phyloP scores from a whole-genome alignment of 2,329 filamentous ascomycete genomes.

The Phialophora expanda region DNA sequence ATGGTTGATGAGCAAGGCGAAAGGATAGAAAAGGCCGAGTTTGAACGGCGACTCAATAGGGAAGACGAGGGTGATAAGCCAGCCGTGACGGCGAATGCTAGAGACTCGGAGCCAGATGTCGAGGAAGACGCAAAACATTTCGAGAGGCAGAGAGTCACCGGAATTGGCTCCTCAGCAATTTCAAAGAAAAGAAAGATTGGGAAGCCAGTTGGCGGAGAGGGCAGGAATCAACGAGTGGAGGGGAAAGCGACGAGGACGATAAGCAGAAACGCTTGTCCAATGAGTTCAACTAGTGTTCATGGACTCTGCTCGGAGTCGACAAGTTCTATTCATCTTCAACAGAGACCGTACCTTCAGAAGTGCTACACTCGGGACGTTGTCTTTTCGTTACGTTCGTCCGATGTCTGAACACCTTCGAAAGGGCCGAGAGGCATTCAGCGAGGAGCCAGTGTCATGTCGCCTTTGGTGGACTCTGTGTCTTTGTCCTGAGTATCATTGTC shows the following conservation, averaged over 20 bases:
- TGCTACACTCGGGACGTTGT: too few species aligned
- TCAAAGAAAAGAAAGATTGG: slow-evolving; percentile 37
- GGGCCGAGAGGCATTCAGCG: too few species aligned
- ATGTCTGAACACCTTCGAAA: too few species aligned
- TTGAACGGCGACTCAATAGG: slow-evolving; percentile 31
- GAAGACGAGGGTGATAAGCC: slow-evolving; percentile 2
- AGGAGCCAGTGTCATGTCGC: too few species aligned
- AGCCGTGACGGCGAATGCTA: neutral
- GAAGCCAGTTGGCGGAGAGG: slow-evolving; percentile 35
- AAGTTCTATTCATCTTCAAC: too few species aligned
- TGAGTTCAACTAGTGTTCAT: too few species aligned
- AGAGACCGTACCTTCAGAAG: too few species aligned
- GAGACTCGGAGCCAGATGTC: neutral
- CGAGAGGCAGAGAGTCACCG: slow-evolving; percentile 32
- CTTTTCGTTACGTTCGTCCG: too few species aligned
- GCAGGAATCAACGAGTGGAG: slow-evolving; percentile 14
- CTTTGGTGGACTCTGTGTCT: too few species aligned
- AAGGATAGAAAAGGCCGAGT: slow-evolving; percentile 36
- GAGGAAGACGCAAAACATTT: neutral
- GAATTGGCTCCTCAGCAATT: slow-evolving; percentile 27
- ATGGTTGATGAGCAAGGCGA: slow-evolving; percentile 39
- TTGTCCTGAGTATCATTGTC: too few species aligned
- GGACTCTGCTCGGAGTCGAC: too few species aligned
- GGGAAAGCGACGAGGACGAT: neutral
- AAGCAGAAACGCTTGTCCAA: neutral